A percentile compares a stretch with the other conserved stretches of the same genome.
These are phyloP conservation scores for Rhizopogon salebrosus DNA, from an alignment of 768 basidiomycete genomes.

Conservation along the genomic window DNA sequence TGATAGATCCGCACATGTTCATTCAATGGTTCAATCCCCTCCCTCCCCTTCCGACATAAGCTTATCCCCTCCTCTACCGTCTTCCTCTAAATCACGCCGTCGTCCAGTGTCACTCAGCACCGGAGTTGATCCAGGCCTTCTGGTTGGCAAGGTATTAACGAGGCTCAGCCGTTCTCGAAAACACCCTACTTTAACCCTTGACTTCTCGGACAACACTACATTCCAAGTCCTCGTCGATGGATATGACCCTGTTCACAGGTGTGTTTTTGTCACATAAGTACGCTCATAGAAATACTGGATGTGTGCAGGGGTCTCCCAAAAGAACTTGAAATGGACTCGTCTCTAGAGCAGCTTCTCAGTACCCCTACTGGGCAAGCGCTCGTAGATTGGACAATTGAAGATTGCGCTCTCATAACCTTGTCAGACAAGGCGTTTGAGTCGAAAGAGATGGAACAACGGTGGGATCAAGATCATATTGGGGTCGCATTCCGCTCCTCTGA, in stretches of 20 bases:
- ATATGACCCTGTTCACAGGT: conserved; percentile 49
- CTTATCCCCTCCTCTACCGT: conserved; percentile 12
- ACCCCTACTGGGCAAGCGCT: conserved; percentile 26
- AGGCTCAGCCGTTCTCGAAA: conserved; percentile 34
- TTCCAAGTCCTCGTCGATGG: conserved; percentile 58
- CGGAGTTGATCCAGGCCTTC: conserved; percentile 35
- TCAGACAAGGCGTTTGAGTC: conserved; percentile 54
- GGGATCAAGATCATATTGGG: conserved; percentile 31
- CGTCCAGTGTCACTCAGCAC: conserved; percentile 29
- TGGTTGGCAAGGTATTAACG: conserved; percentile 41
- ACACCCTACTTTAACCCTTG: conserved; percentile 44
- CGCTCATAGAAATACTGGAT: not conserved
- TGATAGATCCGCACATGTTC: not conserved
- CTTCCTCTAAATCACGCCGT: conserved; percentile 22
- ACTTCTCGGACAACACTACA: conserved; percentile 38
- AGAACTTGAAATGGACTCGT: conserved; percentile 48
- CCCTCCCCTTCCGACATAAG: conserved; percentile 7
- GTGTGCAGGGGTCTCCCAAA: conserved; percentile 45
- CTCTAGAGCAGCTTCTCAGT: conserved; percentile 37
- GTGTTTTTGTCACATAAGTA: not conserved
- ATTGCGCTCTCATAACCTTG: conserved; percentile 50
- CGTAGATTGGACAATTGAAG: conserved; percentile 38
- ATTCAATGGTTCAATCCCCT: conserved; percentile 10
- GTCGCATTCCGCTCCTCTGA: conserved; percentile 53
- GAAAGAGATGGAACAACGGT: conserved; percentile 25